These are phyloP conservation scores for Microstegium vimineum DNA, from an alignment of 176 grass and related monocot species.

Conservation along the genomic window DNA sequence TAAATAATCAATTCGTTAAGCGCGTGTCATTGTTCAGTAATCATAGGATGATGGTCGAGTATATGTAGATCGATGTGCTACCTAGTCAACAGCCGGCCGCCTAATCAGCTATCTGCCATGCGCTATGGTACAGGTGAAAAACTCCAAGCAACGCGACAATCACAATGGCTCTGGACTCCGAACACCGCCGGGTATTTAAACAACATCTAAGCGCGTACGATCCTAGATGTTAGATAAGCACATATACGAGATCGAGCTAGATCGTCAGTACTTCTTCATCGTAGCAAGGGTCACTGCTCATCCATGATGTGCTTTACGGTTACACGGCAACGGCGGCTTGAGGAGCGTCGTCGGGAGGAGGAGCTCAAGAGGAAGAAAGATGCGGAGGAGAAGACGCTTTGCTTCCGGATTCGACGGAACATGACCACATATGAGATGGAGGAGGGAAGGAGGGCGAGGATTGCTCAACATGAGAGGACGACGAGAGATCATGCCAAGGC, in stretches of 20 bases:
- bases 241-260: not conserved
- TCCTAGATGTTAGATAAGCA: not conserved
- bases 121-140: not conserved
- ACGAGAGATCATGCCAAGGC: not conserved
- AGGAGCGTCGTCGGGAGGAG: constrained; percentile 12
- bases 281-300: not conserved
- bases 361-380: constrained; percentile 14
- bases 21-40: not conserved
- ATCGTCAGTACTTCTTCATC: not conserved
- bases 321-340: not conserved
- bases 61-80: no score
- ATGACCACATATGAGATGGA: constrained; percentile 23
- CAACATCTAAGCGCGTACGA: not conserved
- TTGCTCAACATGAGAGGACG: not conserved
- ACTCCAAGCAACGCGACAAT: not conserved
- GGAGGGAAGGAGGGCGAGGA: constrained; percentile 18
- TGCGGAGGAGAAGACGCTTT: not conserved
- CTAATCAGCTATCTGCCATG: not conserved
- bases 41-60: not conserved
- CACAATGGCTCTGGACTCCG: not conserved
- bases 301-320: constrained; percentile 6
- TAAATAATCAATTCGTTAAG: not conserved
- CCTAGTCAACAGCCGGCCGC: constrained; percentile 34
- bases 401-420: constrained; percentile 17
- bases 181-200: constrained; percentile 15